A percentile compares a stretch with the other conserved stretches of the same genome.
phyloP scores from a whole-genome alignment of 352 stramenopile species.

The Globisporangium nagaii region DNA sequence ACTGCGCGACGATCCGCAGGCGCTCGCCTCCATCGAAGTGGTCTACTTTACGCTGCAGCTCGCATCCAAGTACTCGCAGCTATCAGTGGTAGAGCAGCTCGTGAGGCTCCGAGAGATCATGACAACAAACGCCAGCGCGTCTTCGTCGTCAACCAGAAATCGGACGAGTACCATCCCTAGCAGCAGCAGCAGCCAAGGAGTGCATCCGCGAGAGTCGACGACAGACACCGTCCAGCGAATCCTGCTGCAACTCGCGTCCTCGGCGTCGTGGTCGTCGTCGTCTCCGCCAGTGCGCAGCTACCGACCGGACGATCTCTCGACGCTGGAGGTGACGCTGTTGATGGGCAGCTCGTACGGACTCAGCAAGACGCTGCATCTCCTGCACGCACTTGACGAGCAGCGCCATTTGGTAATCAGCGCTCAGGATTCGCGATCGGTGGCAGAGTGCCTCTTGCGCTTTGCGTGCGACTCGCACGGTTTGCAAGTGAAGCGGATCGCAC shows the following conservation, averaged over 20 bases:
- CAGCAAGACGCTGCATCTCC: constrained; percentile 27
- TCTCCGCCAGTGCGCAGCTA: neutral
- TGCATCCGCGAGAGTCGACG: neutral
- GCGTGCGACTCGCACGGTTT: constrained; percentile 31
- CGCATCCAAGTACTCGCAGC: constrained; percentile 11
- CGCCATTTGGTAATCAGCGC: constrained; percentile 25
- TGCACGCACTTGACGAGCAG: constrained; percentile 26
- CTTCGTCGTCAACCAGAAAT: neutral
- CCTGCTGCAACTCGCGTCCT: constrained; percentile 6
- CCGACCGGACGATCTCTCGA: neutral
- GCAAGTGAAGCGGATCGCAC: constrained; percentile 18
- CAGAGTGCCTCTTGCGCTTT: constrained; percentile 26
- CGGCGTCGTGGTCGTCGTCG: constrained; percentile 2
- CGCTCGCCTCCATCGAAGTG: constrained; percentile 22
- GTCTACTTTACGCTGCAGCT: constrained; percentile 43
- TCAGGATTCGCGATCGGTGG: constrained; percentile 3
- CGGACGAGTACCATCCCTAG: neutral
- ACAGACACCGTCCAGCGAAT: constrained; percentile 4
- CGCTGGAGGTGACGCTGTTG: constrained; percentile 14
- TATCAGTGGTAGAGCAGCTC: neutral
- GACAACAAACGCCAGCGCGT: constrained; percentile 17
- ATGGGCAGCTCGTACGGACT: constrained; percentile 28
- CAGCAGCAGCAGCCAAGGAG: neutral
- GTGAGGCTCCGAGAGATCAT: constrained; percentile 15
- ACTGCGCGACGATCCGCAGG: constrained; percentile 18